Percentiles rank a stretch among this genome's conserved stretches.
phyloP scores from a whole-genome alignment of 345 rosid species.

The Lepidium didymum region DNA sequence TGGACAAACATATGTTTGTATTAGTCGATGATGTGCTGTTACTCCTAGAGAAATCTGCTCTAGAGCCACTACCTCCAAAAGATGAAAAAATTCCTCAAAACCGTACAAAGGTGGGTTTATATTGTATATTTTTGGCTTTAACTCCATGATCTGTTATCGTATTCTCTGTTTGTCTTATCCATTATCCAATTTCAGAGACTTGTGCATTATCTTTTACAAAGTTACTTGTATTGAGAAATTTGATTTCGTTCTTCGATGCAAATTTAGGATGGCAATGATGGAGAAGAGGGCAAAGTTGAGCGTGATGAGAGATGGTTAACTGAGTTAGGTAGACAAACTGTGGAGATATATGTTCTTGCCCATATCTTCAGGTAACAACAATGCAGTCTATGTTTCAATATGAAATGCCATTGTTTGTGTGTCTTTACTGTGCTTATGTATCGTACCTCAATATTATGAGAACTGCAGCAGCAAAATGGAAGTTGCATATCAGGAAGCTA shows the following conservation, averaged over 20 bases:
- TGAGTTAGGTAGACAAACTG: constrained; percentile 88
- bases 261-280: constrained; percentile 74
- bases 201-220: neutral
- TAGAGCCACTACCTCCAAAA: constrained; percentile 86
- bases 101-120: constrained; percentile 57
- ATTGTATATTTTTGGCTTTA: neutral
- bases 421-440: neutral
- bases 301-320: constrained; percentile 89
- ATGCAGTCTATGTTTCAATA: neutral
- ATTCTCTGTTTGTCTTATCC: neutral
- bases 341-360: constrained; percentile 88
- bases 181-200: neutral
- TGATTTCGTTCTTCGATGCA: neutral
- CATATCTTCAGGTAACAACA: constrained; percentile 80
- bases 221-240: neutral
- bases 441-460: neutral
- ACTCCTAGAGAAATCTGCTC: constrained; percentile 75
- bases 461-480: constrained; percentile 77
- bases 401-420: neutral
- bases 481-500: constrained; percentile 94
- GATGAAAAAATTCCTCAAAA: constrained; percentile 88
- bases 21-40: constrained; percentile 85
- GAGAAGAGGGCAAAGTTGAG: constrained; percentile 64
- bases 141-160: neutral
- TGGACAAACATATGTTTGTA: constrained; percentile 77